phyloP scores from a whole-genome alignment of 805 yeast species.

The Nakazawaea molendinolei region DNA sequence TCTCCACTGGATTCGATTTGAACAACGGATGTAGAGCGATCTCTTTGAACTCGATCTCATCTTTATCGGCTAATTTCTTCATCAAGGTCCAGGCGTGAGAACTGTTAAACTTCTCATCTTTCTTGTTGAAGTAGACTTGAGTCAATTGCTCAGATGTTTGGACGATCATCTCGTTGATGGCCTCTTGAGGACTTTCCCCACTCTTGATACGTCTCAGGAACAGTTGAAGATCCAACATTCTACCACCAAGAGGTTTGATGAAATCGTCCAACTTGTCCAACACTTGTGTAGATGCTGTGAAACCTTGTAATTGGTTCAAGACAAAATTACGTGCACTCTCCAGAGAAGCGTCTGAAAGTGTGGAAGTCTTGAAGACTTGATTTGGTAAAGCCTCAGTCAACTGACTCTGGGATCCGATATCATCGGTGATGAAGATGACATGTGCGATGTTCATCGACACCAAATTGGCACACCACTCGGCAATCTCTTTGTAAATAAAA shows the following conservation, averaged over 20 bases:
- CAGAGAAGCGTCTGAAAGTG: conserved; percentile 75
- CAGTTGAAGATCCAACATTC: conserved; percentile 89
- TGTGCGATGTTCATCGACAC: conserved; percentile 79
- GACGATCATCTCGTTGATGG: conserved; percentile 69
- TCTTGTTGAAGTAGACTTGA: conserved; percentile 57
- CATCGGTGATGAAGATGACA: conserved; percentile 83
- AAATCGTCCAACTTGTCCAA: conserved; percentile 41
- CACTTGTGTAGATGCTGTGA: conserved; percentile 16
- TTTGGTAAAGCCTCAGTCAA: conserved; percentile 74
- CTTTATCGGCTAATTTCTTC: conserved; percentile 48
- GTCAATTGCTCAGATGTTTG: conserved; percentile 87
- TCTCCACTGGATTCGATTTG: conserved; percentile 45
- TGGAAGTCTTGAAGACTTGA: conserved; percentile 71
- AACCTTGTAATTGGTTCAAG: conserved; percentile 38
- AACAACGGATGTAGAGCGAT: conserved; percentile 53
- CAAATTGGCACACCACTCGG: conserved; percentile 85
- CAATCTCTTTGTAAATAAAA: conserved; percentile 63
- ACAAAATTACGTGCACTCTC: conserved; percentile 68
- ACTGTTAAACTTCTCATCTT: conserved; percentile 41
- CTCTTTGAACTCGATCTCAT: conserved; percentile 41
- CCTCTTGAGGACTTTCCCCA: conserved; percentile 78
- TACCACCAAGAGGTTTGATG: conserved; percentile 81
- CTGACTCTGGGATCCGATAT: conserved; percentile 66
- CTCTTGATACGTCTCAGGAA: conserved; percentile 81
- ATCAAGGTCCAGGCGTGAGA: conserved; percentile 89